Conservation (phyloP, 768 basidiomycete genomes). For the Suillus discolor region DNA sequence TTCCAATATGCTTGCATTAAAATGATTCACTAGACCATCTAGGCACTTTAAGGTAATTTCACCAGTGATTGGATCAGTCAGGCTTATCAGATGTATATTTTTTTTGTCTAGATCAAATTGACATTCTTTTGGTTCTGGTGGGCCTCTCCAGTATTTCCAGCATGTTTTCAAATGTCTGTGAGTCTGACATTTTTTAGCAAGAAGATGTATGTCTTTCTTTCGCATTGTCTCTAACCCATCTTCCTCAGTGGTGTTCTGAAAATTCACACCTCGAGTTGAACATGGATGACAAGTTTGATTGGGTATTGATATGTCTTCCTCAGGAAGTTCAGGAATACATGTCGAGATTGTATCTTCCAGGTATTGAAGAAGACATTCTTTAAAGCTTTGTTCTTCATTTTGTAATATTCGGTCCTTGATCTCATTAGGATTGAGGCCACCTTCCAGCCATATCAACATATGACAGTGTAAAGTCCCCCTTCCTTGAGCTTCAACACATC, state of each 20-base stretch:
- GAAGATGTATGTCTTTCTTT: conserved; percentile 25
- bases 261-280: conserved; percentile 14
- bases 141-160: conserved; percentile 38
- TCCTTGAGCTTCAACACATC: conserved; percentile 43
- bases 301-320: too few relatives aligned
- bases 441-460: conserved; percentile 43
- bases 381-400: conserved; percentile 21
- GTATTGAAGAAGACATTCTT: conserved; percentile 15
- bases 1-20: too few relatives aligned
- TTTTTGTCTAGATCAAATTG: too few relatives aligned
- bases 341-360: conserved; percentile 30
- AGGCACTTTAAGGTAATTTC: too few relatives aligned
- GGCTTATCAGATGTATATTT: too few relatives aligned
- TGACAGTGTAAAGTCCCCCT: conserved; percentile 43
- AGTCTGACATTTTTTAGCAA: conserved; percentile 32
- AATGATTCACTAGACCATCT: too few relatives aligned
- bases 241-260: not conserved
- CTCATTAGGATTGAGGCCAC: conserved; percentile 34
- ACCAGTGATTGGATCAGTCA: not conserved
- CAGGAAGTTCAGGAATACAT: not conserved
- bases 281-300: conserved; percentile 17
- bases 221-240: not conserved
- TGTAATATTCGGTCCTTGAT: conserved; percentile 19
- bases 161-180: conserved; percentile 39
- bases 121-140: not conserved